Evolutionary conservation across 2,329 filamentous ascomycete genomes (phyloP), one percentile per base, ranked within the genome.

Genomic region (Pseudogymnoascus sp.): DNA sequence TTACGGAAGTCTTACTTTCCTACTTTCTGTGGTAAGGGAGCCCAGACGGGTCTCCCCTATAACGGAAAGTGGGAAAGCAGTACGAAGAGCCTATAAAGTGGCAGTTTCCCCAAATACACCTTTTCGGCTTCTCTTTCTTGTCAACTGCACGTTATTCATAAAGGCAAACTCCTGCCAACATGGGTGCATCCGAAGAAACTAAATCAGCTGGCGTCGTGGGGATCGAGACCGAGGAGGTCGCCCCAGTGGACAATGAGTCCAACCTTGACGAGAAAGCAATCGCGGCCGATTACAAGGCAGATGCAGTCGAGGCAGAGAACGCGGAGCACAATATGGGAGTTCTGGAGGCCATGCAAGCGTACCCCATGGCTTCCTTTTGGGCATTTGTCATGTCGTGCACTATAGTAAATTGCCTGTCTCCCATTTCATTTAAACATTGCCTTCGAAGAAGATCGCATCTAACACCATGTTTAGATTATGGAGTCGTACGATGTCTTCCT

Each of bases 401-500:
- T 17, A 83, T 83, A 73, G 80, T 83, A 71, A 75, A 21, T 21
- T 21, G n/a, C 6, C 37, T n/a, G n/a, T 26, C 13, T 13, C 17
- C 21, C 21, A 9, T 13, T 29, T 7, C 11, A 47, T 13, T 13
- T 3, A n/a, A 26, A 47, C 6, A 13, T 15, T 62, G 33, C 29
- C 35, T 24, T 31, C 35, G 15, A 58, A 8, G 41, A 50, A 24
- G 13, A n/a, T 17, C 29, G 26, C 9, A 21, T 29, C 47, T 60
- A 59, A 60, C 65, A 44, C 10, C 10, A 13, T 44, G 10, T 47
- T n/a, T 66, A 85, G 82, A 82, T 75, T 67, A 85, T 85, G 83
- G 83, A 85, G 69, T 79, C 82, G 3, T 85, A 83, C 75, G 78
- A 78, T 69, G 79, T 84, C 64, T 84, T 85, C 74, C 74, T 85